Evolutionary conservation across 164 flowering plant genomes (phyloP).

Genomic region (Stephania japonica): DNA sequence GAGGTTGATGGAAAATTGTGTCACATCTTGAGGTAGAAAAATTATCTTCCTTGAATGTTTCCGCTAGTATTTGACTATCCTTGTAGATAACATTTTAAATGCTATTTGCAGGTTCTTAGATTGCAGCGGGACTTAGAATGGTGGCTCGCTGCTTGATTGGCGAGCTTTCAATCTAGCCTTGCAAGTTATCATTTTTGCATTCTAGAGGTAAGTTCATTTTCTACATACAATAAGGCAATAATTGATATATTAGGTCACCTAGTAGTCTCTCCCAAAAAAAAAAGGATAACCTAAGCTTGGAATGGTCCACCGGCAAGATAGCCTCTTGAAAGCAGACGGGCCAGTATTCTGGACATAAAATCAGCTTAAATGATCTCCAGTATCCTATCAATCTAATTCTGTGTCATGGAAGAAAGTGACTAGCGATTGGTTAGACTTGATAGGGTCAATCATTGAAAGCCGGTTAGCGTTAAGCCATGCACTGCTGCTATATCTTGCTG

Average conservation of each 20-base stretch:
- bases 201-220: conserved; percentile 63
- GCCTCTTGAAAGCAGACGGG: background rate
- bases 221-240: background rate
- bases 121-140: conserved; percentile 98
- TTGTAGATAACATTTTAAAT: background rate
- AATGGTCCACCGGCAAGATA: background rate
- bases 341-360: background rate
- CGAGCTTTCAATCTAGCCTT: conserved; percentile 95
- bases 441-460: background rate
- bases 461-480: background rate
- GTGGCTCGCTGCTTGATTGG: conserved; percentile 87
- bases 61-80: background rate
- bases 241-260: background rate
- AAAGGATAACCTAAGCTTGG: background rate
- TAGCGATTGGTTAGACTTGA: background rate
- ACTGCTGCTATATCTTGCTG: background rate
- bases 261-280: background rate
- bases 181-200: conserved; percentile 85
- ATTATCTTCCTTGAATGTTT: background rate
- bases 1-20: conserved; percentile 66
- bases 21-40: conserved; percentile 26
- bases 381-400: background rate
- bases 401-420: background rate
- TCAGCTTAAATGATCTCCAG: background rate
- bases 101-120: conserved; percentile 56